phyloP scores from a whole-genome alignment of 108 stramenopile genomes.

The Nitzschia inconspicua region DNA sequence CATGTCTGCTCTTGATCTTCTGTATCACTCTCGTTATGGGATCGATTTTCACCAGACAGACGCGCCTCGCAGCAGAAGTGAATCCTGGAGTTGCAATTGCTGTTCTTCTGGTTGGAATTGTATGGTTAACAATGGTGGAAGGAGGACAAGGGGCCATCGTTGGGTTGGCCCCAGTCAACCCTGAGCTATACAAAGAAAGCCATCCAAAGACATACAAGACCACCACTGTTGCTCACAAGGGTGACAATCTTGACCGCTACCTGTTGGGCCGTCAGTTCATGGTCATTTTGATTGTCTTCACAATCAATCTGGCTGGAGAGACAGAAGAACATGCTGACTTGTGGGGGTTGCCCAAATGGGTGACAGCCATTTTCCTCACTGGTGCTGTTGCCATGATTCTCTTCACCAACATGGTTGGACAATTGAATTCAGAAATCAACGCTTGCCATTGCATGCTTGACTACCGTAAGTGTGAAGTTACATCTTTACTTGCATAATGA shows the following conservation, averaged over 20 bases:
- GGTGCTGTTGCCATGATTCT: slow-evolving; percentile 70
- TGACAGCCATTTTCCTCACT: slow-evolving; percentile 67
- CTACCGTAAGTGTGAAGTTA: too few species aligned
- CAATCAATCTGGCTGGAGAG: slow-evolving; percentile 63
- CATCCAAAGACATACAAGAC: slow-evolving; percentile 69
- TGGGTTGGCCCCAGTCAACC: slow-evolving; percentile 65
- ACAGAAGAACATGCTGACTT: slow-evolving; percentile 49
- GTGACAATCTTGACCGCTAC: slow-evolving; percentile 84
- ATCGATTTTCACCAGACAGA: slow-evolving; percentile 55
- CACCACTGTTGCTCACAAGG: slow-evolving; percentile 54
- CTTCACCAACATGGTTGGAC: slow-evolving; percentile 58
- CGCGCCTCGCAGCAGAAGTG: slow-evolving; percentile 51
- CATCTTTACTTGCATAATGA: too few species aligned
- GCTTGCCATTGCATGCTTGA: slow-evolving; percentile 74
- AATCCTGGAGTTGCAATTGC: slow-evolving; percentile 52
- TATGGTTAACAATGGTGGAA: slow-evolving; percentile 74
- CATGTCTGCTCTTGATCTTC: slow-evolving; percentile 57
- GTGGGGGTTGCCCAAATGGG: slow-evolving; percentile 45
- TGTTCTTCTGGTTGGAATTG: slow-evolving; percentile 40
- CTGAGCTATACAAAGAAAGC: slow-evolving; percentile 62
- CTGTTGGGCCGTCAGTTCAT: slow-evolving; percentile 86
- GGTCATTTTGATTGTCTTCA: slow-evolving; percentile 70
- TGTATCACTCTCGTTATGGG: slow-evolving; percentile 56
- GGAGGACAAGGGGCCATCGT: slow-evolving; percentile 76
- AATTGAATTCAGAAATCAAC: slow-evolving; percentile 48